Base-by-base conservation (phyloP, 2,329 filamentous ascomycete species). In the Cercospora sp. region DNA sequence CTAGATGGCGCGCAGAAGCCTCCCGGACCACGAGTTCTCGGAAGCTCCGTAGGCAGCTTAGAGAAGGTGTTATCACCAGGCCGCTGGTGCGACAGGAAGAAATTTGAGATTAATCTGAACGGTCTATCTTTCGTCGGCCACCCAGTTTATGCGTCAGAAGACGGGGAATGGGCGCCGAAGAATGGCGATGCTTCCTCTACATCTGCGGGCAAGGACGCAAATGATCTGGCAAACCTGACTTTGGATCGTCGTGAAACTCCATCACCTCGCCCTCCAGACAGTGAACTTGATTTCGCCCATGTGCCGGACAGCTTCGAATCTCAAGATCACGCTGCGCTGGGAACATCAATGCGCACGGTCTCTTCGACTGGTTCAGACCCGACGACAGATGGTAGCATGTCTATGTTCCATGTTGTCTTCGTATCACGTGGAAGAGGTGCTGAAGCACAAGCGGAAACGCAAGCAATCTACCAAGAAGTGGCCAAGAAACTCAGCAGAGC, bases 361-460 rank as follows among this genome's bases (percentile, higher is more conserved):
- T 67, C 72, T 6, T 77, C 75, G 3, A 77, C 76, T 16, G 67
- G 72, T 7, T 79, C 77, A 26, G 76, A 70, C 18, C 67, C 68
- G 3, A 67, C 77, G 13, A 79, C 76, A 9, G 80, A 79, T 61
- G 62, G 51, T 9, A 89, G 91, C 77, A 94, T 98, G 91, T 93
- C 90, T 70, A 98, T 98, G 94, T 99, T 99, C 81, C 96, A 97
- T 78, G 87, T 97, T 10, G 93, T 98, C 26, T 98, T 98, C 78
- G 91, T 97, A 61, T 83, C 97, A 71, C 91, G 92, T 72, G 91
- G 93, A 3, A 90, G 90, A 60, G 88, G 90, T 63, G 84, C 94
- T 66, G 91, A 97, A 76, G 89, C 91, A 72, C 91, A 91, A 66
- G 84, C 83, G 75, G 83, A 87, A 12, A 83, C 96, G 57, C 33